These are phyloP conservation scores for Ceratocystiopsis sp. DNA, from an alignment of 2,329 filamentous ascomycete genomes.

Conservation along the genomic window DNA sequence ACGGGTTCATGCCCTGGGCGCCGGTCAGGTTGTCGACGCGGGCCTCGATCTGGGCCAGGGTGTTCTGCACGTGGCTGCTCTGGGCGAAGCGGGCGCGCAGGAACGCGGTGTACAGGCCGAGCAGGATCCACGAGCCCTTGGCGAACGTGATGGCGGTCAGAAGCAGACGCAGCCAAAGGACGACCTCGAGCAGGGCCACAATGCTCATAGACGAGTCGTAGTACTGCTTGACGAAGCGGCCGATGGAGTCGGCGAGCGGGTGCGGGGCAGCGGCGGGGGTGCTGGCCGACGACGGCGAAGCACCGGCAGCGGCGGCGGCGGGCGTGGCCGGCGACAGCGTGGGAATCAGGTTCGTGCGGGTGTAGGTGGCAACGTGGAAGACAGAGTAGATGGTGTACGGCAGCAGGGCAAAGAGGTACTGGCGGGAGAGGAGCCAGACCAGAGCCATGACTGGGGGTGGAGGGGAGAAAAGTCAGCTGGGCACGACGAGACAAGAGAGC, in stretches of 20 bases:
- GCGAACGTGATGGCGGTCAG: slow-evolving; percentile 73
- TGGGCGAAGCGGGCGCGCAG: slow-evolving; percentile 79
- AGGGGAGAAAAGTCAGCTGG: neutral
- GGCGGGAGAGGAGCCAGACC: slow-evolving; percentile 83
- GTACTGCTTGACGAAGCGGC: slow-evolving; percentile 91
- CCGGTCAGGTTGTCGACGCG: slow-evolving; percentile 68
- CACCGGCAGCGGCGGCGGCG: slow-evolving; percentile 34
- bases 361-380: slow-evolving; percentile 97
- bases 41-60: slow-evolving; percentile 54
- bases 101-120: slow-evolving; percentile 78
- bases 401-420: slow-evolving; percentile 77
- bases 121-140: slow-evolving; percentile 77
- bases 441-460: slow-evolving; percentile 61
- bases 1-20: slow-evolving; percentile 73
- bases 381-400: slow-evolving; percentile 94
- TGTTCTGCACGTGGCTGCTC: slow-evolving; percentile 80
- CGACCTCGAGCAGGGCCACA: slow-evolving; percentile 75
- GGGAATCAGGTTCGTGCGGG: slow-evolving; percentile 81
- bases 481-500: neutral
- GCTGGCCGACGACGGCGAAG: slow-evolving; percentile 32
- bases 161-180: slow-evolving; percentile 69
- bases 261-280: slow-evolving; percentile 30
- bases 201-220: slow-evolving; percentile 93
- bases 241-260: slow-evolving; percentile 66
- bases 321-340: slow-evolving; percentile 51